Conservation (phyloP, 1,139 yeast species). For the Lodderomyces elongisporus region DNA sequence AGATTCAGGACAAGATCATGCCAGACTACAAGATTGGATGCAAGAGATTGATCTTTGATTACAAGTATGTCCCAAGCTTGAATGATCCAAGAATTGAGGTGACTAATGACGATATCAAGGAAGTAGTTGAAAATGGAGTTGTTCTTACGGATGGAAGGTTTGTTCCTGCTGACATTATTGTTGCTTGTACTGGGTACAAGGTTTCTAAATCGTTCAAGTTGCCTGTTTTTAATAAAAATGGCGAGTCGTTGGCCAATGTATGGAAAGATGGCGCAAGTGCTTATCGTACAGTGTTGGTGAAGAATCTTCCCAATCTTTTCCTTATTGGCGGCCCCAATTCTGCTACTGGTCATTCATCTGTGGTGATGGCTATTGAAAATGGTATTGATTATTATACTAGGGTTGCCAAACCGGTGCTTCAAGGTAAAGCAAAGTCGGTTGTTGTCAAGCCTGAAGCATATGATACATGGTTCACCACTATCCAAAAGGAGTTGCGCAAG, state of each 20-base stretch:
- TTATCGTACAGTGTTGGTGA: slow-evolving; percentile 31
- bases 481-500: slow-evolving; percentile 24
- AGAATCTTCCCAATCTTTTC: slow-evolving; percentile 35
- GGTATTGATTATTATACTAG: slow-evolving; percentile 23
- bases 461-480: slow-evolving; percentile 30
- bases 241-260: slow-evolving; percentile 15
- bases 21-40: slow-evolving; percentile 43
- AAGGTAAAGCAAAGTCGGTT: slow-evolving; percentile 27
- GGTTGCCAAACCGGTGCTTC: slow-evolving; percentile 24
- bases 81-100: slow-evolving; percentile 29
- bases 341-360: slow-evolving; percentile 43
- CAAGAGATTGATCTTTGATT: slow-evolving; percentile 39
- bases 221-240: slow-evolving; percentile 25
- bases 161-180: slow-evolving; percentile 35
- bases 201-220: slow-evolving; percentile 19
- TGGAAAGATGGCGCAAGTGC: slow-evolving; percentile 37
- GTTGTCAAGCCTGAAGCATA: slow-evolving; percentile 30
- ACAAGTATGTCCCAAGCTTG: slow-evolving; percentile 31
- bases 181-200: slow-evolving; percentile 44
- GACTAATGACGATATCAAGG: slow-evolving; percentile 20
- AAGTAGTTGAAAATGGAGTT: slow-evolving; percentile 26
- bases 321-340: slow-evolving; percentile 40
- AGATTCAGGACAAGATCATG: slow-evolving; percentile 28
- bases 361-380: slow-evolving; percentile 39
- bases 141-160: slow-evolving; percentile 26